Percentiles rank a stretch among this genome's conserved stretches.
These are phyloP conservation scores for Penicillium nucicola DNA, from an alignment of 495 filamentous ascomycete genomes.

Conservation along the genomic window DNA sequence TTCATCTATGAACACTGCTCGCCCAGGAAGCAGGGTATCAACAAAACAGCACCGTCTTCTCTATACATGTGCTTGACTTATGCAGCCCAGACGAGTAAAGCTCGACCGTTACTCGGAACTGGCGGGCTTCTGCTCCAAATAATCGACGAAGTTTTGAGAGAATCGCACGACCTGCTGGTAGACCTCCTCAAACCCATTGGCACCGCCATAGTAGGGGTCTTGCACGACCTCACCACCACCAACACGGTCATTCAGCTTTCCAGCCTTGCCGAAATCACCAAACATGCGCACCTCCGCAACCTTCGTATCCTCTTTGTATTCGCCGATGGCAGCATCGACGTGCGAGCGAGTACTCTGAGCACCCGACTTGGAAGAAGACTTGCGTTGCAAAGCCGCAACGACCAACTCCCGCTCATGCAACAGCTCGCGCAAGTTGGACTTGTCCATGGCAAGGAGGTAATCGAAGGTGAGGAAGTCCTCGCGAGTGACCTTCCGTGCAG, in stretches of 20 bases:
- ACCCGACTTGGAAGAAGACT: slow-evolving; percentile 21
- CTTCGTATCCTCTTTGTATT: slow-evolving; percentile 31
- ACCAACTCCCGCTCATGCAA: slow-evolving; percentile 53
- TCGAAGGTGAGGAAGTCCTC: slow-evolving; percentile 82
- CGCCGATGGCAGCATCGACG: slow-evolving; percentile 23
- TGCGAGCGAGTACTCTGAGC: slow-evolving; percentile 26
- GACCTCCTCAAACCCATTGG: slow-evolving; percentile 78
- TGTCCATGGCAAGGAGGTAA: slow-evolving; percentile 94
- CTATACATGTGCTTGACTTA: background rate
- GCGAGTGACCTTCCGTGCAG: slow-evolving; percentile 67
- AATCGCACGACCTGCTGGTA: slow-evolving; percentile 82
- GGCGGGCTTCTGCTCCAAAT: slow-evolving; percentile 28
- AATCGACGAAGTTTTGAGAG: slow-evolving; percentile 68
- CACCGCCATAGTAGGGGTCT: slow-evolving; percentile 90
- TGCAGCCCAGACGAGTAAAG: background rate
- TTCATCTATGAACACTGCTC: slow-evolving; percentile 1
- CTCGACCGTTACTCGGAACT: background rate
- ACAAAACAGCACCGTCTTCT: background rate
- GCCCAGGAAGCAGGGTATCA: slow-evolving; percentile 11
- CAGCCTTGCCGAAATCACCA: slow-evolving; percentile 71
- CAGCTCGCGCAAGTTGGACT: slow-evolving; percentile 74
- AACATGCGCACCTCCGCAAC: slow-evolving; percentile 70
- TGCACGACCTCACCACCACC: slow-evolving; percentile 71
- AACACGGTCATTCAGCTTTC: slow-evolving; percentile 68
- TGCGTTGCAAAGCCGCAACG: slow-evolving; percentile 42